Base-by-base conservation (phyloP, 2,329 filamentous ascomycete species). In the Fusarium humuli region DNA sequence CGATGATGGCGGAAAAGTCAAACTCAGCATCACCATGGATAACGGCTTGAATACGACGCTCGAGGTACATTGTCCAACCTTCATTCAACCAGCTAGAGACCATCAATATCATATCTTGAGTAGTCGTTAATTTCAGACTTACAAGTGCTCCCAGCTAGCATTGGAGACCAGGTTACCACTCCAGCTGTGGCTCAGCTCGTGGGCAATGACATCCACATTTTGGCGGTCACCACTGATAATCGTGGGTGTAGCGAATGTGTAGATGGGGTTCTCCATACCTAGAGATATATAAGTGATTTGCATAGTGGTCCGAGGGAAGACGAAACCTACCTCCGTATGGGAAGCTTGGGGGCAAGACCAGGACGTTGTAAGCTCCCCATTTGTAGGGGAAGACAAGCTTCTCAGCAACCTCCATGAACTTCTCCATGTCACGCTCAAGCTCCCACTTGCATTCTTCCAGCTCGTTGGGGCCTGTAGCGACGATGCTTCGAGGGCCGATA, bases 151-250 rank as follows among this genome's bases (percentile, higher is more conserved):
- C 92, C 92, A 95, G 73, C 90, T 92, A 52, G 90, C 90, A 74
- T 90, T 92, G 11, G 89, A 91, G 4, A 94, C 92, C 41, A 94
- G 82, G 74, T 98, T 98, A 27, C 94, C 95, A 65, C 92, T 96
- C 94, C 94, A 98, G 74, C 92, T 89, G 77, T 91, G 89, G 70
- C 84, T 86, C 68, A 92, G 76, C 86, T 90, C 94, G 79, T 97
- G 96, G 3, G 96, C 96, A 80, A 99, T 97, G 22, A 98, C 95
- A 78, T 98, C 95, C 22, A 98, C 89, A 73, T 98, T 98, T 77
- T 97, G 92, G 45, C 92, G 88, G 75, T 95, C 92, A 49, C 95
- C 95, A 61, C 92, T 96, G 77, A 99, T 94, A 73, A 98, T 92
- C 37, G 94, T 97, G 3, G 95, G 95, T 3, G 96, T 98, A 2